Base-by-base conservation (phyloP, 2,329 filamentous ascomycete species). In the Phoma herbarum region DNA sequence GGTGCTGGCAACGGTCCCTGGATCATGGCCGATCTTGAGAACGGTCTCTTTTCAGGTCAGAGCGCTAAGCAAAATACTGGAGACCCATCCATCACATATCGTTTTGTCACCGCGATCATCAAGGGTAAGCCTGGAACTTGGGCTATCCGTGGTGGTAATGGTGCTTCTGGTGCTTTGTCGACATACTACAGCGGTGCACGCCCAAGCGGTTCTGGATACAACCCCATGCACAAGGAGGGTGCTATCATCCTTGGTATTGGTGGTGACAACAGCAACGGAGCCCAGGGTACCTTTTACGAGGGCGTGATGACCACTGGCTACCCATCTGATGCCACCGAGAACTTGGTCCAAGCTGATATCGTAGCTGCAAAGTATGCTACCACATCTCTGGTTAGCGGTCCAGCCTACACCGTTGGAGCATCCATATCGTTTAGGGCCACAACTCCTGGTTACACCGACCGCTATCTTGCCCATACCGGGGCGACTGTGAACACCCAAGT, bases 1-100 rank as follows among this genome's bases (percentile, higher is more conserved):
- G 87, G 88, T 9, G 55, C 83, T 4, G 87, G 86, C 43, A 81
- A 65, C 42, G 87, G 88, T 0, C 88, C 88, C 0, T 90, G 87
- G 88, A 71, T 90, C 64, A 89, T 90, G 86, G 87, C 86, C 0
- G 88, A 90, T 73, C 81, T 90, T 0, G 88, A 90, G 70, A 88
- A 90, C 61, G 85, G 85, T 3, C 76, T 90, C 2, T 90, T 89
- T 77, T 87, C 86, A 0, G 87, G 86, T 14, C 10, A 51, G 0
- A 80, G 71, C 57, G 25, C 79, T 2, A 70, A 67, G 1, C 72
- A 82, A 52, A 88, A 89, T 69, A 47, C 80, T 1, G 81, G 57
- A 1, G 80, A 88, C 63, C 85, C 84, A 7, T 80, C 83, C 0
- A 77, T 88, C 57, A 77, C 79, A 1, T 75, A 77, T 59, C 83